phyloP scores from a whole-genome alignment of 805 yeast genomes.

The Starmerella bombicola region DNA sequence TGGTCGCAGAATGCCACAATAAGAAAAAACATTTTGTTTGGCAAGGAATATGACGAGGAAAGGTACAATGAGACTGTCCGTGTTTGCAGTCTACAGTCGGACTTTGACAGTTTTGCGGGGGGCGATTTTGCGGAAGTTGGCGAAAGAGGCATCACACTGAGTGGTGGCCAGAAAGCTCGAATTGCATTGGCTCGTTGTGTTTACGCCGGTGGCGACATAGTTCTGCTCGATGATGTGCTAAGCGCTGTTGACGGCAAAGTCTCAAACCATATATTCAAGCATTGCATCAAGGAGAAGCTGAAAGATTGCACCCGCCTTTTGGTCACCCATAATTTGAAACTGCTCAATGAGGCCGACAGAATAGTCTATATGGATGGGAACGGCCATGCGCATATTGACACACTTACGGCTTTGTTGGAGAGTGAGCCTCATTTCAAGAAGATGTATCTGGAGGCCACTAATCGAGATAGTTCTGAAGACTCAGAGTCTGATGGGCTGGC shows the following conservation, averaged over 20 bases:
- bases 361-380: slow-evolving; percentile 52
- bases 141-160: slow-evolving; percentile 74
- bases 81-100: slow-evolving; percentile 56
- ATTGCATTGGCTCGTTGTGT: slow-evolving; percentile 73
- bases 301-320: slow-evolving; percentile 51
- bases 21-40: slow-evolving; percentile 61
- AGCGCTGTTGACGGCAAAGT: slow-evolving; percentile 85
- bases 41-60: slow-evolving; percentile 38
- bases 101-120: slow-evolving; percentile 52
- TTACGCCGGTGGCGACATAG: slow-evolving; percentile 50
- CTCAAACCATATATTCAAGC: slow-evolving; percentile 59
- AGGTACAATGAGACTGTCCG: slow-evolving; percentile 44
- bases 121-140: slow-evolving; percentile 70
- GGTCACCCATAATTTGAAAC: slow-evolving; percentile 74
- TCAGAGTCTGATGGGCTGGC: slow-evolving; percentile 15
- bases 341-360: slow-evolving; percentile 57
- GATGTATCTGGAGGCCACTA: slow-evolving; percentile 6
- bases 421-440: slow-evolving; percentile 7
- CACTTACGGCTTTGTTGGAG: slow-evolving; percentile 40
- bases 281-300: slow-evolving; percentile 52
- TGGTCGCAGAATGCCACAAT: slow-evolving; percentile 80
- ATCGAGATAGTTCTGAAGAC: neutral
- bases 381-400: slow-evolving; percentile 48
- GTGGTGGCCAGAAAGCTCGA: slow-evolving; percentile 88
- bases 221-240: slow-evolving; percentile 67